Conservation (phyloP, 2,329 filamentous ascomycete species). For the Meredithiella fracta region DNA sequence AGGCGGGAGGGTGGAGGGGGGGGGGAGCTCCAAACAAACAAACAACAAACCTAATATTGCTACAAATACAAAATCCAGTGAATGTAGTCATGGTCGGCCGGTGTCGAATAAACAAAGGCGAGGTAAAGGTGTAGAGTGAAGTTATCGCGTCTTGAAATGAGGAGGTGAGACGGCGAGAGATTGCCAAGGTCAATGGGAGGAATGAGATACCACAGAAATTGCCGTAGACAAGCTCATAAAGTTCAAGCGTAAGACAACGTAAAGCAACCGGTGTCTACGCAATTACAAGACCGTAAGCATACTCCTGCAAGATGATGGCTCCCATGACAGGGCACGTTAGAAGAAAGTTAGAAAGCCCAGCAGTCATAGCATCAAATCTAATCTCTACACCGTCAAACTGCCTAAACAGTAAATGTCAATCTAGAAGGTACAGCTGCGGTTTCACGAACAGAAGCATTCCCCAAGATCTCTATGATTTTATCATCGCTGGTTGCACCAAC, state of each 20-base stretch:
- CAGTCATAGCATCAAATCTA: not conserved
- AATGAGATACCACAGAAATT: too few species aligned
- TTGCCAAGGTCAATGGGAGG: too few species aligned
- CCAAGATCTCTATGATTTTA: too few species aligned
- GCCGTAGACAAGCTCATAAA: too few species aligned
- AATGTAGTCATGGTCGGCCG: slow-evolving; percentile 7
- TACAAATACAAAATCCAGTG: slow-evolving; percentile 9
- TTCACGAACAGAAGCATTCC: too few species aligned
- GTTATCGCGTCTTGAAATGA: not conserved
- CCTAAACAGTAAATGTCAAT: too few species aligned
- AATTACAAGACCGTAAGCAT: not conserved
- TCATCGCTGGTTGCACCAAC: not conserved
- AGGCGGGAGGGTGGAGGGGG: too few species aligned
- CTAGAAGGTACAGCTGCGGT: too few species aligned
- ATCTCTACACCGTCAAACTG: too few species aligned
- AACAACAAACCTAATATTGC: slow-evolving; percentile 11
- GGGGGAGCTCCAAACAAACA: slow-evolving; percentile 9
- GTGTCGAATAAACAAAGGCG: not conserved
- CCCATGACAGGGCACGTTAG: not conserved
- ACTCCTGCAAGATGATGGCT: not conserved
- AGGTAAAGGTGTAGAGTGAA: not conserved
- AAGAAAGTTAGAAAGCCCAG: not conserved
- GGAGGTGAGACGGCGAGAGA: too few species aligned
- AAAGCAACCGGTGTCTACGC: not conserved
- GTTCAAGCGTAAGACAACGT: too few species aligned